Conservation (phyloP, 768 basidiomycete genomes). For the Tylopilus vinaceipallidus region DNA sequence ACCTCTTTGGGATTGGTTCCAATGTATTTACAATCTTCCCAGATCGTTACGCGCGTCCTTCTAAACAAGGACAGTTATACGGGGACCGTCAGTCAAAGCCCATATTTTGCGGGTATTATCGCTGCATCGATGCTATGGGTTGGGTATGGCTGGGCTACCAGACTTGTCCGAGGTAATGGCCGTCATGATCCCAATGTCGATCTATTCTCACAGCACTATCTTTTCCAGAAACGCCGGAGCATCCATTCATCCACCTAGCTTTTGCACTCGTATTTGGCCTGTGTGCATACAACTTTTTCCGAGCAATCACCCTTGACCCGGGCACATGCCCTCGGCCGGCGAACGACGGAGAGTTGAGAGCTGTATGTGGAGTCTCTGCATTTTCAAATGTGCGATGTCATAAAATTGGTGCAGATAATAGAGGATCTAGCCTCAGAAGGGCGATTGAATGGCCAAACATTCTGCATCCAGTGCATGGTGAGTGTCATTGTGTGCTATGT, state of each 20-base stretch:
- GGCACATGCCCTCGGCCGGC: constrained; percentile 81
- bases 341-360: constrained; percentile 83
- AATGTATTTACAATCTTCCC: constrained; percentile 12
- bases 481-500: constrained; percentile 15
- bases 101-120: constrained; percentile 94
- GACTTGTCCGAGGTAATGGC: constrained; percentile 66
- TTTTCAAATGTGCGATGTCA: not conserved
- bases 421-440: constrained; percentile 89
- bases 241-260: constrained; percentile 70
- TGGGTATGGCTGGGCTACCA: constrained; percentile 74
- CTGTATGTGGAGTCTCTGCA: constrained; percentile 47
- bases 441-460: constrained; percentile 90
- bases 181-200: not conserved
- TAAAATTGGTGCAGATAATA: constrained; percentile 57
- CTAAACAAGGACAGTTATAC: constrained; percentile 80
- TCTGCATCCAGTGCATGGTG: constrained; percentile 95
- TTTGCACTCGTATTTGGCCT: constrained; percentile 70
- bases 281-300: constrained; percentile 90
- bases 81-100: constrained; percentile 80
- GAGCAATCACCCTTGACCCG: constrained; percentile 83
- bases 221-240: constrained; percentile 66
- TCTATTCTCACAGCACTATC: not conserved
- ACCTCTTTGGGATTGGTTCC: not conserved
- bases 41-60: constrained; percentile 84
- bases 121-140: constrained; percentile 85